phyloP scores from a whole-genome alignment of 306 rosid genomes.

The Quercus ilex region DNA sequence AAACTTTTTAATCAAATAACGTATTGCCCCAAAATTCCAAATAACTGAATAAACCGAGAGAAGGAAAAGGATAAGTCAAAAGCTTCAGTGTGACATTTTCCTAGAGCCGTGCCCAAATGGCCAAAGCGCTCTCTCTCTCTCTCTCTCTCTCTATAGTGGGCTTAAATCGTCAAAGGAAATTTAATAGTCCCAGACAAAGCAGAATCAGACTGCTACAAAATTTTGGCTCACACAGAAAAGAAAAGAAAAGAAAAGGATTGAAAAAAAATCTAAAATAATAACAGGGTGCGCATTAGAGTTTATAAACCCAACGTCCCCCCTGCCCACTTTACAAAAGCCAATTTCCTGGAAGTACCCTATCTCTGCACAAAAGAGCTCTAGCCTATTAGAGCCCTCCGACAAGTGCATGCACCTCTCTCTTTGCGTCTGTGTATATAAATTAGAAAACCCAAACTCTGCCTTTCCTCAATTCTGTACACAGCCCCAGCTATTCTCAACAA shows the following conservation, averaged over 20 bases:
- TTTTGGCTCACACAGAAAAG: conserved; percentile 10
- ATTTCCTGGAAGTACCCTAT: conserved; percentile 61
- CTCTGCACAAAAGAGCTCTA: neutral
- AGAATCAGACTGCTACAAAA: conserved; percentile 32
- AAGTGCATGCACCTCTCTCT: conserved; percentile 38
- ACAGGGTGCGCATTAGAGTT: conserved; percentile 10
- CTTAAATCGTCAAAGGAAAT: conserved; percentile 28
- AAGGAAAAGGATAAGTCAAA: no score
- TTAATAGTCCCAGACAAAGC: conserved; percentile 4
- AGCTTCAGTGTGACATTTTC: no score
- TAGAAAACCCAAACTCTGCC: neutral
- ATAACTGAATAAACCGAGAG: no score
- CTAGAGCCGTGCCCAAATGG: neutral
- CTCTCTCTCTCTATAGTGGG: neutral
- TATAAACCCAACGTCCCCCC: neutral
- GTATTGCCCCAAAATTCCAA: no score
- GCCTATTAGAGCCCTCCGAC: neutral
- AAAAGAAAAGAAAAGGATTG: neutral
- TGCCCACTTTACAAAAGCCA: conserved; percentile 30
- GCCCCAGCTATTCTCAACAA: neutral
- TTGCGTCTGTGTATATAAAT: neutral
- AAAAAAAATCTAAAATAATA: neutral
- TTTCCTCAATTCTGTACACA: neutral
- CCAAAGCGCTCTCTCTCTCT: no score
- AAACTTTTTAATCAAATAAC: no score